Conservation (phyloP, 2,329 filamentous ascomycete genomes). For the Myriangium duriaei region DNA sequence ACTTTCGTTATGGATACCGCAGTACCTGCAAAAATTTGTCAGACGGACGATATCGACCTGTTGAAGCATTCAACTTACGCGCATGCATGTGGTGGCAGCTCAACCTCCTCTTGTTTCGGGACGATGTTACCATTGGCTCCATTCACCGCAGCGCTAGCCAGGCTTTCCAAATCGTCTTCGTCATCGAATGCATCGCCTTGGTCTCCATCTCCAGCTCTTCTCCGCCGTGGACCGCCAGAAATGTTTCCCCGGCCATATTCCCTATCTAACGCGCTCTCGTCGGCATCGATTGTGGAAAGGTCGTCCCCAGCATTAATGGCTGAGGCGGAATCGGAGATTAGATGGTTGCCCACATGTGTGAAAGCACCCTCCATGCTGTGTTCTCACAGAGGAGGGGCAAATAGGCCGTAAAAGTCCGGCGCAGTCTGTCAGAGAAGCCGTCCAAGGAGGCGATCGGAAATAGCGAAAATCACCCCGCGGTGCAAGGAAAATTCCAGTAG, state of each 20-base stretch:
- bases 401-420: not conserved
- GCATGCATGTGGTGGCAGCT: constrained; percentile 89
- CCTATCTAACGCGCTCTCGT: constrained; percentile 70
- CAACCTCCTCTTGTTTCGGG: constrained; percentile 66
- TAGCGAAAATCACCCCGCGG: too few species aligned
- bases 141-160: constrained; percentile 71
- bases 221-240: constrained; percentile 47
- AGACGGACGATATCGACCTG: not conserved
- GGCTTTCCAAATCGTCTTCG: constrained; percentile 53
- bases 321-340: constrained; percentile 70
- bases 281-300: constrained; percentile 32
- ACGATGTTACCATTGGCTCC: constrained; percentile 50
- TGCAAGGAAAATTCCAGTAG: too few species aligned
- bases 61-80: constrained; percentile 49
- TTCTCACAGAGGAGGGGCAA: constrained; percentile 1
- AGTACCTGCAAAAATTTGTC: constrained; percentile 60
- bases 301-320: constrained; percentile 82
- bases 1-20: constrained; percentile 89
- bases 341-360: constrained; percentile 74
- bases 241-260: constrained; percentile 44
- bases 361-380: constrained; percentile 69
- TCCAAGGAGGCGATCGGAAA: too few species aligned
- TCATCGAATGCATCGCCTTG: constrained; percentile 73
- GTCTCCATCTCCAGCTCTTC: constrained; percentile 78
- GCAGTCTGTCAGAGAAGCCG: not conserved